Percentiles rank a stretch among this genome's conserved stretches.
Evolutionary conservation across 176 grass and related monocot genomes (phyloP).

Genomic region (Rhynchospora breviuscula): DNA sequence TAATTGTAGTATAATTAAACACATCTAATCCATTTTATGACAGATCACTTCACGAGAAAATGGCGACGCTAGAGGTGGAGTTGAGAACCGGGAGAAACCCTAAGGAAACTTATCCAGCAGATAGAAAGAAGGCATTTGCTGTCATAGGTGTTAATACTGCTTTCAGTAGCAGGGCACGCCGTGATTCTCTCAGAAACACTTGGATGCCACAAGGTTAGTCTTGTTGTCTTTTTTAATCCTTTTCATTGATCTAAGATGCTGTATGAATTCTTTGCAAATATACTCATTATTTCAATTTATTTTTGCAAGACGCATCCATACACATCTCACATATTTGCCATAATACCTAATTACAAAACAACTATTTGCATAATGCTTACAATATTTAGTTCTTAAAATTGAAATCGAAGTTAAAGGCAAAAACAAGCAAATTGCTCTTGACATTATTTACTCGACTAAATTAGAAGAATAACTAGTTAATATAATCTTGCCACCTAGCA

Average conservation of each 20-base stretch:
- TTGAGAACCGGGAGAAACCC: slow-evolving; percentile 31
- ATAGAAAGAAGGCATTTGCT: slow-evolving; percentile 44
- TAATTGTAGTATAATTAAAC: not conserved
- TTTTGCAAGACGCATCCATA: not conserved
- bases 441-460: not conserved
- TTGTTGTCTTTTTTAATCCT: not conserved
- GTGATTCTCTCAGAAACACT: slow-evolving; percentile 58
- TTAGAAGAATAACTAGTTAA: not conserved
- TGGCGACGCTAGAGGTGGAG: slow-evolving; percentile 63
- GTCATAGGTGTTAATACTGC: slow-evolving; percentile 75
- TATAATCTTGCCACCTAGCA: not conserved
- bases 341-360: not conserved
- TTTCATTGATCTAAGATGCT: not conserved
- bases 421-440: not conserved
- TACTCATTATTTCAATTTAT: not conserved
- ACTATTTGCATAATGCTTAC: not conserved
- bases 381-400: not conserved
- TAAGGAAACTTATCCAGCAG: slow-evolving; percentile 22
- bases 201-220: slow-evolving; percentile 52
- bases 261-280: not conserved
- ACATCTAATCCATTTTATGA: not conserved
- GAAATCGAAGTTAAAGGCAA: not conserved
- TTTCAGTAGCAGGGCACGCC: slow-evolving; percentile 62
- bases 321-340: not conserved
- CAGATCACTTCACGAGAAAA: slow-evolving; percentile 56